Conservation (phyloP, 2,329 filamentous ascomycete genomes). For the Cryphonectria carpinicola region DNA sequence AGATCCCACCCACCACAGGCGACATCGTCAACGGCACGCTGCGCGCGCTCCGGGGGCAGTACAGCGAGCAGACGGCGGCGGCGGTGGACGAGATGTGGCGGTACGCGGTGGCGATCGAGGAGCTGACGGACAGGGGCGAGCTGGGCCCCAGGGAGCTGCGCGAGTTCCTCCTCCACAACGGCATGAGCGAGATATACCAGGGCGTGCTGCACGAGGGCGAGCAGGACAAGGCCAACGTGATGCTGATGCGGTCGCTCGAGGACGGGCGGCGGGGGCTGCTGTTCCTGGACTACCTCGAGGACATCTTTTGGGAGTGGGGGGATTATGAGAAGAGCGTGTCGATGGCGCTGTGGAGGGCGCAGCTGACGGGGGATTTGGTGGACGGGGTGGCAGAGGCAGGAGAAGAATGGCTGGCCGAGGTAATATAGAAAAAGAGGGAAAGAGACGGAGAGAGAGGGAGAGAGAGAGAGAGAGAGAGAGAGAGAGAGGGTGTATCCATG, state of each 20-base stretch:
- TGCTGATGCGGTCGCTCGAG: neutral
- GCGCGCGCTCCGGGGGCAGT: neutral
- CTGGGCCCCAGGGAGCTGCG: neutral
- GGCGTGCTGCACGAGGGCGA: neutral
- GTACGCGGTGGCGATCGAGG: neutral
- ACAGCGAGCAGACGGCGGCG: neutral
- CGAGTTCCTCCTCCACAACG: neutral
- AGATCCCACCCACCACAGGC: neutral
- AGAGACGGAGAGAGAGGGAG: neutral
- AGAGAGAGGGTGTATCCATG: no score
- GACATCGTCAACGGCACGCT: neutral
- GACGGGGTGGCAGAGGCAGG: no score
- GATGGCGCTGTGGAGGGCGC: constrained; percentile 1
- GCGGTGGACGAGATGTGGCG: constrained; percentile 9
- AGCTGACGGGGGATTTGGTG: constrained; percentile 15
- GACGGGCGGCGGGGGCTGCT: neutral
- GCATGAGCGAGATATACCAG: neutral
- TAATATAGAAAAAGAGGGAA: no score
- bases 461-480: neutral
- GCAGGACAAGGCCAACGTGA: neutral
- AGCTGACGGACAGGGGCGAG: neutral
- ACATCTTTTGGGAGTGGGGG: constrained; percentile 3
- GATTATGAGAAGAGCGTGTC: neutral
- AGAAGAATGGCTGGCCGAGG: no score
- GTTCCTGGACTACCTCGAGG: neutral